phyloP scores from a whole-genome alignment of 192 early-diverging fungal genomes.

The Ambispora gerdemannii region DNA sequence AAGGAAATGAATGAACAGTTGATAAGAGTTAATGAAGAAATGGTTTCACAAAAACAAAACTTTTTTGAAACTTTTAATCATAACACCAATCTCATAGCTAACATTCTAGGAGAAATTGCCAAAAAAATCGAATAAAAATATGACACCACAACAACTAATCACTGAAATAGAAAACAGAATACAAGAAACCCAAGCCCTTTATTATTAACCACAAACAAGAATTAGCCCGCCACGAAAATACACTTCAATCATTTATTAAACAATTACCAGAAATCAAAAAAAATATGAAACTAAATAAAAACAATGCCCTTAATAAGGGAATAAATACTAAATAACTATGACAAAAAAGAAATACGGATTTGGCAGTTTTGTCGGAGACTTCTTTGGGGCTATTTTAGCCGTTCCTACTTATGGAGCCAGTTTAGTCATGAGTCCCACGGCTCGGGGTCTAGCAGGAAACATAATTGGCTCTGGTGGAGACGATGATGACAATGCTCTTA shows the following conservation, averaged over 20 bases:
- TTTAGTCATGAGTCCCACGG: not conserved
- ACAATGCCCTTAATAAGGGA: too few relatives aligned
- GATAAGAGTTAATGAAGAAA: too few relatives aligned
- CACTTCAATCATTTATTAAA: conserved; percentile 1
- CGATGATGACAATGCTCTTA: too few relatives aligned
- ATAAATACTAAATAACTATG: too few relatives aligned
- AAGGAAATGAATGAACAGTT: conserved; percentile 13
- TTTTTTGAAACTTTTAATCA: too few relatives aligned
- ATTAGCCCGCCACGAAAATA: conserved; percentile 8
- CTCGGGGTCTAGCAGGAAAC: too few relatives aligned
- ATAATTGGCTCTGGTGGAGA: too few relatives aligned
- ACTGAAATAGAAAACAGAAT: conserved; percentile 13
- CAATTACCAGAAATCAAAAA: conserved; percentile 4
- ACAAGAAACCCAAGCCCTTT: not conserved
- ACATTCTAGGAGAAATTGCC: too few relatives aligned
- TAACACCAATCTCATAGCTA: too few relatives aligned
- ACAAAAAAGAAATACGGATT: conserved; percentile 1
- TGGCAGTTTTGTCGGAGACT: not conserved
- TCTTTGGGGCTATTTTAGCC: not conserved
- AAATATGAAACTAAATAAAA: conserved; percentile 1
- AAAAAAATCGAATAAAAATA: too few relatives aligned
- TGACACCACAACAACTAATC: not conserved
- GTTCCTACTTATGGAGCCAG: not conserved
- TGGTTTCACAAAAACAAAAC: too few relatives aligned
- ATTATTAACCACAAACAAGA: conserved; percentile 14